Evolutionary conservation across 805 yeast species (phyloP).

Genomic region (Wickerhamomyces queroliae): DNA sequence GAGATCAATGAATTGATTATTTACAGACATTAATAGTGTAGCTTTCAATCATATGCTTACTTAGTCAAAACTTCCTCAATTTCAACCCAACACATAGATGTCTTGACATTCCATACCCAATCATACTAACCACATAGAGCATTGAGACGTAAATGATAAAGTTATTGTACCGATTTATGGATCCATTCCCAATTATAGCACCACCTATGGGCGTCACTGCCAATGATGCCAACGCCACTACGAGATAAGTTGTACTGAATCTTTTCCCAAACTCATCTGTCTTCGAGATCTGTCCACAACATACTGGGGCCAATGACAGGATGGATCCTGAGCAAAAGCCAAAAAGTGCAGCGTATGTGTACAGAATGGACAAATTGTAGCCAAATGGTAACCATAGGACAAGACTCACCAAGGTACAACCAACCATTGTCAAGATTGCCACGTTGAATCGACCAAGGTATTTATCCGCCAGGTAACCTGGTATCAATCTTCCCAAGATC

Average conservation of each 20-base stretch:
- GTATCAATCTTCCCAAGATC: slow-evolving; percentile 36
- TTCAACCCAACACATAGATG: slow-evolving; percentile 35
- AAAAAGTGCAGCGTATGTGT: slow-evolving; percentile 39
- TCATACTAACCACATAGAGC: slow-evolving; percentile 30
- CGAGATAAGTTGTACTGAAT: slow-evolving; percentile 51
- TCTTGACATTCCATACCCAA: slow-evolving; percentile 38
- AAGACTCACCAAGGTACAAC: slow-evolving; percentile 28
- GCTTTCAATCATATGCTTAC: too few species aligned
- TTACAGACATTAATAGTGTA: too few species aligned
- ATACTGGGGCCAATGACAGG: slow-evolving; percentile 49
- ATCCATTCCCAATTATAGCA: slow-evolving; percentile 33
- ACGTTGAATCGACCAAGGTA: slow-evolving; percentile 48
- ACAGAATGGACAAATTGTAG: slow-evolving; percentile 26
- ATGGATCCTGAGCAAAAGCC: slow-evolving; percentile 53
- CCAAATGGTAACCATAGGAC: slow-evolving; percentile 37
- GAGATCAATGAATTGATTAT: too few species aligned
- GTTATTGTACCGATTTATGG: slow-evolving; percentile 24
- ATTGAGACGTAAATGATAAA: slow-evolving; percentile 30
- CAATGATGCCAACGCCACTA: slow-evolving; percentile 48
- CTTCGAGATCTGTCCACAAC: slow-evolving; percentile 52
- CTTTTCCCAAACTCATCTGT: slow-evolving; percentile 47
- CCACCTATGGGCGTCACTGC: slow-evolving; percentile 47
- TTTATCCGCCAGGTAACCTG: slow-evolving; percentile 36
- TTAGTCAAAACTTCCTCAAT: background rate
- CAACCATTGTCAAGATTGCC: slow-evolving; percentile 31